Base-by-base conservation (phyloP, 345 rosid species). In the Microthlaspi erraticum region DNA sequence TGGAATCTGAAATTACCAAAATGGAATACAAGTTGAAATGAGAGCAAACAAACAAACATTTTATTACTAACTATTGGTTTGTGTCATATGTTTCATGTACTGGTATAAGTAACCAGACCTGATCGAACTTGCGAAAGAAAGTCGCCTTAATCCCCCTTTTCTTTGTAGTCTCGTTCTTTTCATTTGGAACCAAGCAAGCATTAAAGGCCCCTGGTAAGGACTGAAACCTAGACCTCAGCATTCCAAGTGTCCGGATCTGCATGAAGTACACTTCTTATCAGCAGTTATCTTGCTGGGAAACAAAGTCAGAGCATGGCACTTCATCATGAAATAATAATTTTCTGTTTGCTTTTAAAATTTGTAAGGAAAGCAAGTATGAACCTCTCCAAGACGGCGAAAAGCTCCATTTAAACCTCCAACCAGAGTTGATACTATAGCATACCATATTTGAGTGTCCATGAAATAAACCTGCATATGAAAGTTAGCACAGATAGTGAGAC, bases 391-490 rank as follows among this genome's bases (percentile, higher is more conserved):
- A 67, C 91, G 98, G 23, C 68, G 81, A 68, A 90, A 90, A 83
- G 91, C 76, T 54, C 98, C 98, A 55, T 88, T 93, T 41, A 77
- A 72, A 13, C 90, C 98, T 18, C 98, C 98, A 39, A 83, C 88
- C 42, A 92, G 78, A 8, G 96, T 86, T 26, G 98, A 92, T 66
- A 78, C 89, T 67, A 92, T 92, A 1, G 96, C 78, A 67, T 90
- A 92, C 95, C 93, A 92, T 64, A 92, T 91, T 84, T 90, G 96
- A 69, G 91, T 74, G 79, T 92, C 98, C 96, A 92, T 85, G 68
- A 85, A 64, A 77, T 92, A 92, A 71, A 90, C 82, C 74, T 83
- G 75, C 36, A 85, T 37, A 36, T 60, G 58, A 64, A 31, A 31
- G 42, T 66, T 51, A 60, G 32, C 17, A 46, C 8, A 12, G 16